Percentiles rank a stretch among this genome's conserved stretches.
phyloP scores from a whole-genome alignment of 2,329 filamentous ascomycete genomes.

The Seiridium unicorne region DNA sequence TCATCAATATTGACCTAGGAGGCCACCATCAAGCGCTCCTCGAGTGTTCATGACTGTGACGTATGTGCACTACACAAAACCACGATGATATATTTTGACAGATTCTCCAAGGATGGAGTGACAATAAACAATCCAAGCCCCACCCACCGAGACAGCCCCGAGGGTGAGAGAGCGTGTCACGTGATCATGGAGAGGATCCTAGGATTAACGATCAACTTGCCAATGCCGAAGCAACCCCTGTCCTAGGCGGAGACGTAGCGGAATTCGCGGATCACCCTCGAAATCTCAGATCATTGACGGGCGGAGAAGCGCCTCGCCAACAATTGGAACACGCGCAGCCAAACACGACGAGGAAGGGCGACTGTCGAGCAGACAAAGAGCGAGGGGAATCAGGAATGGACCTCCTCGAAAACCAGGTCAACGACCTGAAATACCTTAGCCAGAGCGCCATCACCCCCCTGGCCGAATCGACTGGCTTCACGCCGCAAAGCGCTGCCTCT shows the following conservation, averaged over 20 bases:
- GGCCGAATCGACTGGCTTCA: constrained; percentile 18
- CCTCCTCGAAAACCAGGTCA: constrained; percentile 29
- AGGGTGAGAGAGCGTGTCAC: too few relatives aligned
- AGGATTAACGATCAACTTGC: too few relatives aligned
- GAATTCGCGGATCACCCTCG: neutral
- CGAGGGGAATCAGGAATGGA: constrained; percentile 9
- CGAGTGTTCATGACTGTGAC: neutral
- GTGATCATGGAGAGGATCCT: too few relatives aligned
- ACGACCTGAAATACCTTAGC: constrained; percentile 30
- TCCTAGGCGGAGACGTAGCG: neutral
- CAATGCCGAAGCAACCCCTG: too few relatives aligned
- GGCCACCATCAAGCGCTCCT: too few relatives aligned
- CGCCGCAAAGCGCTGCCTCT: constrained; percentile 10
- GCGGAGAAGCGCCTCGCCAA: neutral
- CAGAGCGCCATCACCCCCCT: constrained; percentile 19
- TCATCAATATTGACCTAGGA: too few relatives aligned
- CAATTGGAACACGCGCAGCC: neutral
- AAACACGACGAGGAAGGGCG: neutral
- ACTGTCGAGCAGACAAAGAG: neutral
- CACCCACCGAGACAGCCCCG: too few relatives aligned
- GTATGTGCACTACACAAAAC: neutral
- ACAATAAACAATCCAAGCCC: too few relatives aligned
- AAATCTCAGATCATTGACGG: constrained; percentile 4
- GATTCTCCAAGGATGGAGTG: too few relatives aligned
- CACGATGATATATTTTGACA: neutral